These are phyloP conservation scores for Sanghuangporus weigelae DNA, from an alignment of 1,284 basidiomycete species.

Conservation along the genomic window DNA sequence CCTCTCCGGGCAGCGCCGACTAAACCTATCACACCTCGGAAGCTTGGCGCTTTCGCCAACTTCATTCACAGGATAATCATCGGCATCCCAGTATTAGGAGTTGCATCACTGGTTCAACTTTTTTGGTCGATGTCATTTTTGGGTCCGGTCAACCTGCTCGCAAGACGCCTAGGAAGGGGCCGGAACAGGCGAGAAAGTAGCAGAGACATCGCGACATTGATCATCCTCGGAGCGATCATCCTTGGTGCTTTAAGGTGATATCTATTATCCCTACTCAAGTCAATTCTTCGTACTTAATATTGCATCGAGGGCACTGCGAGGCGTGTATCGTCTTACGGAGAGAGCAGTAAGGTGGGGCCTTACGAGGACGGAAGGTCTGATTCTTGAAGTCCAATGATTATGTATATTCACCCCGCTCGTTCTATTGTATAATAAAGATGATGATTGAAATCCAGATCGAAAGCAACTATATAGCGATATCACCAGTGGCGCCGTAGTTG, in stretches of 20 bases:
- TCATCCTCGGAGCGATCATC: slow-evolving; percentile 58
- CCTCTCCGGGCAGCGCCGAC: slow-evolving; percentile 18
- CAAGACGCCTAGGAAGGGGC: slow-evolving; percentile 46
- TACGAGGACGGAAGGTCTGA: slow-evolving; percentile 68
- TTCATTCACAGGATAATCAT: slow-evolving; percentile 65
- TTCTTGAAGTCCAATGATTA: slow-evolving; percentile 55
- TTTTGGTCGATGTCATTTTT: slow-evolving; percentile 55
- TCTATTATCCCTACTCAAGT: background rate
- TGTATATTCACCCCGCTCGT: background rate
- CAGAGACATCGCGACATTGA: slow-evolving; percentile 56
- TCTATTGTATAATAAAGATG: background rate
- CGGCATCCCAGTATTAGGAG: slow-evolving; percentile 71
- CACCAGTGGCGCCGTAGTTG: slow-evolving; percentile 64
- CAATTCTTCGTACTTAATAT: background rate
- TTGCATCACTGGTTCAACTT: slow-evolving; percentile 69
- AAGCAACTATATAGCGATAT: slow-evolving; percentile 2
- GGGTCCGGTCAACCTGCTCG: slow-evolving; percentile 60
- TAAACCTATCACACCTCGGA: slow-evolving; percentile 21
- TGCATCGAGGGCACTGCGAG: slow-evolving; percentile 52
- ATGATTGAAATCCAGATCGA: background rate
- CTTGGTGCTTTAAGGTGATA: slow-evolving; percentile 59
- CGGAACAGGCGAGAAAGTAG: slow-evolving; percentile 46
- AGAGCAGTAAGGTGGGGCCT: slow-evolving; percentile 53
- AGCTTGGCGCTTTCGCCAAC: slow-evolving; percentile 44
- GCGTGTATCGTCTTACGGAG: slow-evolving; percentile 64